Evolutionary conservation across 345 rosid genomes (phyloP).

Genomic region (Raphanus raphanistrum): DNA sequence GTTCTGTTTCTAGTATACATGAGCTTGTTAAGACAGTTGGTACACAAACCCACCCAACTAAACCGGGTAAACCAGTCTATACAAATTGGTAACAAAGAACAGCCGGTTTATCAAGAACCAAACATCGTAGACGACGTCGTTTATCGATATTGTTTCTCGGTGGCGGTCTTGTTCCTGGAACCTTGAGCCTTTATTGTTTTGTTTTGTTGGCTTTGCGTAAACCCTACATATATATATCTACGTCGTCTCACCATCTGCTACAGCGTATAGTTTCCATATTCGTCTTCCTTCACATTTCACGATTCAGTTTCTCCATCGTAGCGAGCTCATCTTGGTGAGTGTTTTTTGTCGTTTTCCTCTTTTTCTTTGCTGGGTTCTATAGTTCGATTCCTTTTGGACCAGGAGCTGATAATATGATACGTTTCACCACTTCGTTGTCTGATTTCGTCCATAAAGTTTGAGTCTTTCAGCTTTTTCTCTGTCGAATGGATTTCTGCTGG

Average conservation of each 20-base stretch:
- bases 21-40: too few species aligned
- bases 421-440: background rate
- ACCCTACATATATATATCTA: conserved; percentile 22
- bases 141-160: background rate
- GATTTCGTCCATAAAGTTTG: conserved; percentile 1
- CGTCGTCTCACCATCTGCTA: background rate
- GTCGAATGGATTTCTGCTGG: background rate
- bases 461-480: background rate
- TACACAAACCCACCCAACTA: background rate
- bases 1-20: too few species aligned
- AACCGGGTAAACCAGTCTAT: background rate
- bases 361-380: conserved; percentile 10
- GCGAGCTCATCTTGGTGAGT: conserved; percentile 10
- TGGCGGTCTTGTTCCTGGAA: conserved; percentile 16
- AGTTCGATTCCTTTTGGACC: background rate
- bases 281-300: background rate
- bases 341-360: background rate
- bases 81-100: background rate
- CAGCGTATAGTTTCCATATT: background rate
- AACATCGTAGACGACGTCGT: background rate
- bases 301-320: background rate
- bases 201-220: conserved; percentile 1
- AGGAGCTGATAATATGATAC: conserved; percentile 1
- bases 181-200: background rate
- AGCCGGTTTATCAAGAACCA: conserved; percentile 14